Base-by-base conservation (phyloP, 306 rosid species). In the Rosa rugosa region DNA sequence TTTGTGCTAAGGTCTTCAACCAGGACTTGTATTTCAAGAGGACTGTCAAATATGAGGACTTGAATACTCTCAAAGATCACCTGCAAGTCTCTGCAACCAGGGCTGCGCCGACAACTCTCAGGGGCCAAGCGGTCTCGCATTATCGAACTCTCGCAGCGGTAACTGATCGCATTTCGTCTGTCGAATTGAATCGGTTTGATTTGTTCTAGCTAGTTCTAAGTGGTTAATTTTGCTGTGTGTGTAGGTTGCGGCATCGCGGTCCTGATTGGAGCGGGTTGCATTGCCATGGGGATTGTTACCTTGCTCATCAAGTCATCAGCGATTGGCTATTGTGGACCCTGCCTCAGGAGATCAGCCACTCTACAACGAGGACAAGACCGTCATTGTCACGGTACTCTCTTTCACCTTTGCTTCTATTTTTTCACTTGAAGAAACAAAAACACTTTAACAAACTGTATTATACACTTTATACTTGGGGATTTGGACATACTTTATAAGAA, bases 231-330 rank as follows among this genome's bases (percentile, higher is more conserved):
- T 60, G 0, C 1, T 23, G 74, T 13, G 5, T 27, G 25, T 83
- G 78, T 57, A 94, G 98, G 84, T 82, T 95, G 80, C 84, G 88
- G 64, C 99, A 95, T 77, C 85, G 98, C 85, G 99, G 98, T 63
- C 99, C 99, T 77, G 98, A 95, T 62, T 95, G 99, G 99, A 95
- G 98, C 81, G 99, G 99, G 14, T 66, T 95, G 88, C 99, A 95
- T 79, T 93, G 91, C 80, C 80, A 90, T 70, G 93, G 79, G 18
- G 81, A 93, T 77, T 90, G 89, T 72, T 95, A 87, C 85, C 96
- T 95, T 27, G 27, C 27, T 27, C 27, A 27, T n/a, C n/a, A n/a
- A n/a, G n/a, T n/a, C n/a, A n/a, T 27, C 27, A 27, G 27, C 27
- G 27, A 27, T 27, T 27, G 1, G 27, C 27, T 27, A 27, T 27